A percentile compares a stretch with the other conserved stretches of the same genome.
Evolutionary conservation across 176 grass and related monocot genomes (phyloP).

Genomic region (Oropetium thomaeum): DNA sequence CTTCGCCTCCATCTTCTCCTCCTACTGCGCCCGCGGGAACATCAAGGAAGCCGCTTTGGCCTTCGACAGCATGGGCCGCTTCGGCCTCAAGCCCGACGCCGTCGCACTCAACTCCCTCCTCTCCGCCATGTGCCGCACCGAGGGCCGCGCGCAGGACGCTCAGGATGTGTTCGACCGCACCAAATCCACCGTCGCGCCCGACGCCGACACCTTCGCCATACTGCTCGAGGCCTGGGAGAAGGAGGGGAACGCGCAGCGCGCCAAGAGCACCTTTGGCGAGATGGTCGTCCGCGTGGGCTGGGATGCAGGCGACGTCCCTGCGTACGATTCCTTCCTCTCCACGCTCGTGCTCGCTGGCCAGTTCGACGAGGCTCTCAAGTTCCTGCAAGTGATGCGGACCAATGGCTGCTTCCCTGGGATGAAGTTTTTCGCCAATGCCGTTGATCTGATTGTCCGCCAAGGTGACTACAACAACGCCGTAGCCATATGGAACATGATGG

Average conservation of each 20-base stretch:
- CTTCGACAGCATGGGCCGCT: slow-evolving; percentile 68
- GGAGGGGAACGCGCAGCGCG: slow-evolving; percentile 51
- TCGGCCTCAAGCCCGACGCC: slow-evolving; percentile 48
- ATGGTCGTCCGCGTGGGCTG: slow-evolving; percentile 70
- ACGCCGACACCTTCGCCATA: slow-evolving; percentile 75
- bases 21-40: slow-evolving; percentile 55
- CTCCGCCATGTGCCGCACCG: slow-evolving; percentile 54
- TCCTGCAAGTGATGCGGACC: slow-evolving; percentile 62
- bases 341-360: slow-evolving; percentile 50
- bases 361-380: slow-evolving; percentile 49
- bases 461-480: slow-evolving; percentile 31
- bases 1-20: slow-evolving; percentile 72
- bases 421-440: slow-evolving; percentile 53
- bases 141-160: slow-evolving; percentile 39
- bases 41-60: slow-evolving; percentile 59
- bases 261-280: slow-evolving; percentile 62
- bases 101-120: slow-evolving; percentile 79
- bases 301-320: slow-evolving; percentile 36
- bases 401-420: slow-evolving; percentile 68
- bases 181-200: slow-evolving; percentile 45
- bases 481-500: slow-evolving; percentile 67
- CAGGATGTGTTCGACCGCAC: slow-evolving; percentile 50
- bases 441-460: slow-evolving; percentile 38
- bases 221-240: slow-evolving; percentile 77
- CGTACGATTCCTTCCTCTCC: slow-evolving; percentile 66